A percentile compares a stretch with the other conserved stretches of the same genome.
Evolutionary conservation across 116 monocot species (phyloP).

Genomic region (Cymodocea nodosa): DNA sequence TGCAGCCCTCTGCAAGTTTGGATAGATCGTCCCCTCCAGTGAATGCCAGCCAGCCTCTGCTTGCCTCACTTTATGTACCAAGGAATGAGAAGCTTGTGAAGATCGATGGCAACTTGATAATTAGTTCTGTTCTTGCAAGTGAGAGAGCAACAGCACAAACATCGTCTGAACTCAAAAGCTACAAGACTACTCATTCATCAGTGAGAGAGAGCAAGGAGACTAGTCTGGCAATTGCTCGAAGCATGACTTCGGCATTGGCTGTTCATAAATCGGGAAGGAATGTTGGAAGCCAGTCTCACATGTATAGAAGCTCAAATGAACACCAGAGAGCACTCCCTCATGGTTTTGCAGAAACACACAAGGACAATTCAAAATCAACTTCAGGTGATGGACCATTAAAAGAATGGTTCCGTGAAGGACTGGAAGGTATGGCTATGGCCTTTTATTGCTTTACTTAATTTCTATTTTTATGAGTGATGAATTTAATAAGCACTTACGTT

Average conservation of each 20-base stretch:
- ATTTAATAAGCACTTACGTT: no score
- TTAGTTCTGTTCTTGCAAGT: slow-evolving; percentile 85
- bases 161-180: slow-evolving; percentile 8
- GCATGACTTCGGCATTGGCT: slow-evolving; percentile 28
- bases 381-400: slow-evolving; percentile 48
- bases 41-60: slow-evolving; percentile 58
- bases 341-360: slow-evolving; percentile 14
- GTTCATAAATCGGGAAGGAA: slow-evolving; percentile 24
- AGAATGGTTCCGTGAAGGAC: slow-evolving; percentile 93
- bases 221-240: slow-evolving; percentile 48
- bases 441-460: neutral
- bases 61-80: slow-evolving; percentile 82
- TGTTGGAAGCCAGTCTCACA: slow-evolving; percentile 15
- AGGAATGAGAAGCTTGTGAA: slow-evolving; percentile 90
- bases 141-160: slow-evolving; percentile 48
- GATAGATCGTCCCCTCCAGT: slow-evolving; percentile 1
- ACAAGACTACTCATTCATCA: slow-evolving; percentile 4
- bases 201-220: slow-evolving; percentile 36
- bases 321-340: slow-evolving; percentile 14
- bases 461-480: neutral
- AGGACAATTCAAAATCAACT: slow-evolving; percentile 25
- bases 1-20: slow-evolving; percentile 4
- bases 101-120: slow-evolving; percentile 96
- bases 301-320: slow-evolving; percentile 21
- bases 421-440: slow-evolving; percentile 41